Percentiles rank a stretch among this genome's conserved stretches.
Conservation (phyloP, 345 rosid genomes). For the Lumnitzera littorea region DNA sequence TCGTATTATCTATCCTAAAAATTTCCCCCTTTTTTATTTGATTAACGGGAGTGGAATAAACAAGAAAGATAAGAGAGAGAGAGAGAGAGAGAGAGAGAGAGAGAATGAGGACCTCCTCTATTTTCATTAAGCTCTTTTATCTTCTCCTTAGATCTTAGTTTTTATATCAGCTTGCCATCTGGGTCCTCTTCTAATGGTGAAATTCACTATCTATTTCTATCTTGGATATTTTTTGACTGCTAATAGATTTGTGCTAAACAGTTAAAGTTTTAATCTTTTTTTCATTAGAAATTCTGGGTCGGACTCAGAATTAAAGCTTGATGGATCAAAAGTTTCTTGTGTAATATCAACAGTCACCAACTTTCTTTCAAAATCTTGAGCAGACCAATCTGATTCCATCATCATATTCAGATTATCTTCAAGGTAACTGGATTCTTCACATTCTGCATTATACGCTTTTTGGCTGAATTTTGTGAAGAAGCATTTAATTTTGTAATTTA, state of each 20-base stretch:
- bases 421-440: no score
- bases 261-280: conserved; percentile 25
- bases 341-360: conserved; percentile 48
- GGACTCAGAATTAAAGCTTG: conserved; percentile 11
- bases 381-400: conserved; percentile 52
- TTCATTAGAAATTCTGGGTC: conserved; percentile 22
- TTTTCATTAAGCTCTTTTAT: conserved; percentile 37
- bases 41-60: conserved; percentile 56
- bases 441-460: no score
- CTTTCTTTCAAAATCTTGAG: conserved; percentile 23
- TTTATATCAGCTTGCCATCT: conserved; percentile 44
- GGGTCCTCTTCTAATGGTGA: conserved; percentile 55
- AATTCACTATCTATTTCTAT: conserved; percentile 21
- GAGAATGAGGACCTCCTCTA: conserved; percentile 49
- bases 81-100: conserved; percentile 6
- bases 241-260: conserved; percentile 13
- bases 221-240: conserved; percentile 3
- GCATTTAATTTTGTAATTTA: no score
- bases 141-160: conserved; percentile 70
- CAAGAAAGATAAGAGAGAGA: conserved; percentile 31
- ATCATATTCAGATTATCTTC: conserved; percentile 22
- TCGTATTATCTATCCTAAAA: conserved; percentile 20
- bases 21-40: conserved; percentile 50
- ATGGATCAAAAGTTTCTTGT: conserved; percentile 52
- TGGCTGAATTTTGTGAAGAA: no score